These are phyloP conservation scores for Cladorrhinum sp. DNA, from an alignment of 2,329 filamentous ascomycete genomes.

Conservation along the genomic window DNA sequence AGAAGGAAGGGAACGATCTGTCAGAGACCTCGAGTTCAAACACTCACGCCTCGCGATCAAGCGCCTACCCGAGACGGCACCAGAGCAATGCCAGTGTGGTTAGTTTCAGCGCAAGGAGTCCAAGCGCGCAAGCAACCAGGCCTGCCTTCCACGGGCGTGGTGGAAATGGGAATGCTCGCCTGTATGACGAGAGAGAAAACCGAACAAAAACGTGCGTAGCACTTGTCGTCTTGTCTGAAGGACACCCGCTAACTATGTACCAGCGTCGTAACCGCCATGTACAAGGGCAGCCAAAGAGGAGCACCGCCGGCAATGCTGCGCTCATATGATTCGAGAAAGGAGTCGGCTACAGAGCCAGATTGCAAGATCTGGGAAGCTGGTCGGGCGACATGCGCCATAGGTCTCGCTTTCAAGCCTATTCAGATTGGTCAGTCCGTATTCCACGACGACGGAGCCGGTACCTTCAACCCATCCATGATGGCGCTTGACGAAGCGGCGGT, in stretches of 20 bases:
- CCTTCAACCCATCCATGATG: constrained; percentile 84
- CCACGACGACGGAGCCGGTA: constrained; percentile 86
- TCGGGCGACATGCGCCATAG: constrained; percentile 86
- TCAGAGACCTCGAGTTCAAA: constrained; percentile 40
- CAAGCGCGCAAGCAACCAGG: constrained; percentile 52
- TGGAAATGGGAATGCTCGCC: constrained; percentile 77
- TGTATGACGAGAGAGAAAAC: constrained; percentile 86
- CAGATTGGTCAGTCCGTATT: constrained; percentile 91
- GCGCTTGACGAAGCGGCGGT: constrained; percentile 85
- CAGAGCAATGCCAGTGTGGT: constrained; percentile 78
- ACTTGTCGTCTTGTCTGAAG: background rate
- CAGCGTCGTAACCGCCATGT: constrained; percentile 86
- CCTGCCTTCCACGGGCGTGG: constrained; percentile 56
- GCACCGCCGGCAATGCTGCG: constrained; percentile 71
- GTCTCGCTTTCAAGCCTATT: constrained; percentile 92
- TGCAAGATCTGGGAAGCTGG: constrained; percentile 98
- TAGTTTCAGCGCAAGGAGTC: constrained; percentile 71
- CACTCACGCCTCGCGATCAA: constrained; percentile 41
- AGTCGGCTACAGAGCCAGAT: constrained; percentile 85
- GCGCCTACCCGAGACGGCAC: constrained; percentile 55
- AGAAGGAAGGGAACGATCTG: constrained; percentile 79
- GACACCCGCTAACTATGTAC: constrained; percentile 27
- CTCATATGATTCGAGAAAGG: constrained; percentile 92
- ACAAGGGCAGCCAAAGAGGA: constrained; percentile 73
- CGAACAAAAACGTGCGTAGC: constrained; percentile 80